phyloP scores from a whole-genome alignment of 1,284 basidiomycete genomes.

The Melampsora americana region DNA sequence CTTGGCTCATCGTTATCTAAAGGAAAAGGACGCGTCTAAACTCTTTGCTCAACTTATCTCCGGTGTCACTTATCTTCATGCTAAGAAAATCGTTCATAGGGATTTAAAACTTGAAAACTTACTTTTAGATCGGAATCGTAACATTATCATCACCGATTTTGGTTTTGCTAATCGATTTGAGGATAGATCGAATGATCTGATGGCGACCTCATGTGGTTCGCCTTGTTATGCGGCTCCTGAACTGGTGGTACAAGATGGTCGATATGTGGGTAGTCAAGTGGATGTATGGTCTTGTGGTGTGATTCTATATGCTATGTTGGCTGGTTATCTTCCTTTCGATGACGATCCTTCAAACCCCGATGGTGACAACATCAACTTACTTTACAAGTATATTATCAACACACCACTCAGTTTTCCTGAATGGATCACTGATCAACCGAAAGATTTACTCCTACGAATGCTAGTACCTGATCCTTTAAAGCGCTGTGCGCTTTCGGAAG shows the following conservation, averaged over 20 bases:
- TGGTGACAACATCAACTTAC: conserved; percentile 98
- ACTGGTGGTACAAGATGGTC: conserved; percentile 95
- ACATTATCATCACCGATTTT: conserved; percentile 99
- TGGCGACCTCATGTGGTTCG: conserved; percentile 96
- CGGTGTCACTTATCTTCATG: conserved; percentile 97
- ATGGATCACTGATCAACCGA: conserved; percentile 75
- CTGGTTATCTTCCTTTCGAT: conserved; percentile 98
- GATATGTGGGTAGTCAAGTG: conserved; percentile 96
- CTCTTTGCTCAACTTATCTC: conserved; percentile 98
- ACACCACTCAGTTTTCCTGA: conserved; percentile 92
- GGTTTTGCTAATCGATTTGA: conserved; percentile 98
- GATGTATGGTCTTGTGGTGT: conserved; percentile 99
- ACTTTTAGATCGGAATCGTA: conserved; percentile 90
- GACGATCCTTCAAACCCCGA: conserved; percentile 98
- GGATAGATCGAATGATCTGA: conserved; percentile 83
- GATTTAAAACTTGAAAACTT: conserved; percentile 99
- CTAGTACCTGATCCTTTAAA: conserved; percentile 75
- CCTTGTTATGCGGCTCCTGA: conserved; percentile 99
- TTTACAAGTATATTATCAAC: conserved; percentile 98
- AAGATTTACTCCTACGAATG: conserved; percentile 74
- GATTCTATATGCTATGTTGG: conserved; percentile 98
- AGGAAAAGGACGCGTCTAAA: conserved; percentile 89
- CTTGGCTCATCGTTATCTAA: conserved; percentile 92
- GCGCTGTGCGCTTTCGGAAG: conserved; percentile 68
- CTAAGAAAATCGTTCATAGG: conserved; percentile 98